Percentiles rank a stretch among this genome's conserved stretches.
Conservation (phyloP, 345 rosid species). For the Linum tenue region DNA sequence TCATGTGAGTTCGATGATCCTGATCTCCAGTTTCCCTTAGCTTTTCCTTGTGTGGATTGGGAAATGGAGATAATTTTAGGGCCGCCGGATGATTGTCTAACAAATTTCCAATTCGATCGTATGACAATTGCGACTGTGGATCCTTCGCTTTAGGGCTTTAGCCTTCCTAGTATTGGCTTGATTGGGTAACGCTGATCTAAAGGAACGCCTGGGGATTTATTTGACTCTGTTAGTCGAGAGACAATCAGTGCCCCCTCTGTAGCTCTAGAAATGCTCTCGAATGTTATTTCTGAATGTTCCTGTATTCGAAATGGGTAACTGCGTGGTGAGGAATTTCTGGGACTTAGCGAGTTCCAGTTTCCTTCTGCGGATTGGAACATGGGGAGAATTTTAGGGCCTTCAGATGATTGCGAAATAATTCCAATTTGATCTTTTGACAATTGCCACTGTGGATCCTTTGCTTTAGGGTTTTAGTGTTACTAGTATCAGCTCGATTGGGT, state of each 20-base stretch:
- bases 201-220: neutral
- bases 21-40: neutral
- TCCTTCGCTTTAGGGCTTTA: neutral
- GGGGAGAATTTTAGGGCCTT: neutral
- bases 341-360: too few species aligned
- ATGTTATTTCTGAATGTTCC: neutral
- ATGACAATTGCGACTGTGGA: neutral
- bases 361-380: neutral
- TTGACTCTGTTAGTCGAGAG: neutral
- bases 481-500: neutral
- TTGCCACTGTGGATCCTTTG: neutral
- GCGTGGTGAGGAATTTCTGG: neutral
- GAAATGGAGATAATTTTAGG: neutral
- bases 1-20: constrained; percentile 48
- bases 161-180: neutral
- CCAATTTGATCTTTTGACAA: neutral
- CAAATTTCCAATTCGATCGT: neutral
- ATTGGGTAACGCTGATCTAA: too few species aligned
- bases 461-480: neutral
- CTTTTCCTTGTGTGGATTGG: neutral
- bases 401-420: neutral
- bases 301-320: neutral
- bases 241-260: neutral
- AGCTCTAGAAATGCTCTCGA: neutral
- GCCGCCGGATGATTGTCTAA: neutral